phyloP scores from a whole-genome alignment of 1,284 basidiomycete species.

The Ustilago bromivora region DNA sequence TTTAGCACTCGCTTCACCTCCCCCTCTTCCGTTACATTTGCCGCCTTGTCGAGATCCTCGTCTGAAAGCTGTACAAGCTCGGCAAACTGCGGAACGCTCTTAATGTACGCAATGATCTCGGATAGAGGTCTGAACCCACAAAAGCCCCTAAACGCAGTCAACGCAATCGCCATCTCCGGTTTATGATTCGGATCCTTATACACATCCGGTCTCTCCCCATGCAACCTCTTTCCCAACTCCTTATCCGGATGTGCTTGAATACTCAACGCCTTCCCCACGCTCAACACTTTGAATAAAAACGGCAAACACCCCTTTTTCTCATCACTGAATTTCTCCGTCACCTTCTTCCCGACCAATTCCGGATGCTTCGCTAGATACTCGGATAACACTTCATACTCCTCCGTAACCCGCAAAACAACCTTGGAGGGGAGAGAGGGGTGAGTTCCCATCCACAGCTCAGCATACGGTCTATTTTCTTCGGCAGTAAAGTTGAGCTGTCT shows the following conservation, averaged over 20 bases:
- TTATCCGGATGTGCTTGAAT: constrained; percentile 99
- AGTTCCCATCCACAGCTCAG: constrained; percentile 91
- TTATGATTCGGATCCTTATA: constrained; percentile 97
- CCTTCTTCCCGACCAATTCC: constrained; percentile 49
- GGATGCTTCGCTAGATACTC: constrained; percentile 49
- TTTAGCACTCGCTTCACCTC: constrained; percentile 40
- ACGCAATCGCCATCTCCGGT: constrained; percentile 96
- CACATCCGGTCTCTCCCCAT: constrained; percentile 80
- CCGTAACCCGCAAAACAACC: constrained; percentile 65
- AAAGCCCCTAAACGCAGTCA: constrained; percentile 89
- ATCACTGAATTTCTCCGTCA: constrained; percentile 34
- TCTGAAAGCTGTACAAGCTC: constrained; percentile 59
- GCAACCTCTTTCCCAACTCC: constrained; percentile 81
- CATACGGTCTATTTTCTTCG: constrained; percentile 56
- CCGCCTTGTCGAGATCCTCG: constrained; percentile 5
- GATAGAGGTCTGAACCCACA: constrained; percentile 88
- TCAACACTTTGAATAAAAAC: constrained; percentile 73
- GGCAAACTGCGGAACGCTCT: constrained; percentile 81
- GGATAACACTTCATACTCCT: constrained; percentile 29
- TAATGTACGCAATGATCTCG: constrained; percentile 79
- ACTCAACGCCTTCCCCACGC: constrained; percentile 91
- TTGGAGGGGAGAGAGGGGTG: constrained; percentile 88
- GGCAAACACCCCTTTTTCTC: constrained; percentile 53
- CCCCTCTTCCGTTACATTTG: neutral
- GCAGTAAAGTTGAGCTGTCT: constrained; percentile 39